Conservation (phyloP, 2,329 filamentous ascomycete genomes). For the Cladosporium sp. region DNA sequence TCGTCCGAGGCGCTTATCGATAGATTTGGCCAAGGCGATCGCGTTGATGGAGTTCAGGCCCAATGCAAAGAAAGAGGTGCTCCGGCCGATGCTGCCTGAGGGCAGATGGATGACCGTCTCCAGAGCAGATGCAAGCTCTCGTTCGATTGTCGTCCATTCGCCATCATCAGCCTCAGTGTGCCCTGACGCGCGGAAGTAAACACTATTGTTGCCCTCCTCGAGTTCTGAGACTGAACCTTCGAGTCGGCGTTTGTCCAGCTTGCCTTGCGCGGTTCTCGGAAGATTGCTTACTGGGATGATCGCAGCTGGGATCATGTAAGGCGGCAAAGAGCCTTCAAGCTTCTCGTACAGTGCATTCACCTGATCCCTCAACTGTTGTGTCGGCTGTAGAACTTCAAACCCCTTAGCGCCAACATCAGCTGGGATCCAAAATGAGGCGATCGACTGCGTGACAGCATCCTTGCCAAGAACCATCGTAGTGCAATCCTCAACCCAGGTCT, state of each 20-base stretch:
- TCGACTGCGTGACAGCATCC: slow-evolving; percentile 36
- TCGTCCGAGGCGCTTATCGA: slow-evolving; percentile 46
- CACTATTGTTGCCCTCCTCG: slow-evolving; percentile 39
- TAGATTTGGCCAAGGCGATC: slow-evolving; percentile 58
- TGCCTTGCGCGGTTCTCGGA: slow-evolving; percentile 68
- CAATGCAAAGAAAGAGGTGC: slow-evolving; percentile 68
- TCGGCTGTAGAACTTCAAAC: slow-evolving; percentile 3
- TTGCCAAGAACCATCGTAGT: slow-evolving; percentile 53
- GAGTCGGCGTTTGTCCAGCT: slow-evolving; percentile 59
- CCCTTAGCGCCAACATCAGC: not conserved
- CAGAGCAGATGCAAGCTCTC: slow-evolving; percentile 48
- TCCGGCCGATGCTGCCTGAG: slow-evolving; percentile 47
- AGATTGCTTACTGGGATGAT: slow-evolving; percentile 64
- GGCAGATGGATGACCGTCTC: slow-evolving; percentile 29
- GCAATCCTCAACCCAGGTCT: slow-evolving; percentile 52
- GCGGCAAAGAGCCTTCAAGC: slow-evolving; percentile 54
- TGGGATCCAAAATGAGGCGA: slow-evolving; percentile 64
- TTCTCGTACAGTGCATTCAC: slow-evolving; percentile 48
- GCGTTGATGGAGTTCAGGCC: slow-evolving; percentile 80
- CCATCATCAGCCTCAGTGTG: slow-evolving; percentile 29
- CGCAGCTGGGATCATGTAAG: slow-evolving; percentile 73
- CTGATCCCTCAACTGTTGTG: slow-evolving; percentile 8
- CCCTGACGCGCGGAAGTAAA: slow-evolving; percentile 29
- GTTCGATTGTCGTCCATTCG: slow-evolving; percentile 52
- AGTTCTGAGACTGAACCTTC: slow-evolving; percentile 44